Percentiles rank a stretch among this genome's conserved stretches.
Evolutionary conservation across 1,284 basidiomycete species (phyloP).

Genomic region (Apiotrichum sp.): DNA sequence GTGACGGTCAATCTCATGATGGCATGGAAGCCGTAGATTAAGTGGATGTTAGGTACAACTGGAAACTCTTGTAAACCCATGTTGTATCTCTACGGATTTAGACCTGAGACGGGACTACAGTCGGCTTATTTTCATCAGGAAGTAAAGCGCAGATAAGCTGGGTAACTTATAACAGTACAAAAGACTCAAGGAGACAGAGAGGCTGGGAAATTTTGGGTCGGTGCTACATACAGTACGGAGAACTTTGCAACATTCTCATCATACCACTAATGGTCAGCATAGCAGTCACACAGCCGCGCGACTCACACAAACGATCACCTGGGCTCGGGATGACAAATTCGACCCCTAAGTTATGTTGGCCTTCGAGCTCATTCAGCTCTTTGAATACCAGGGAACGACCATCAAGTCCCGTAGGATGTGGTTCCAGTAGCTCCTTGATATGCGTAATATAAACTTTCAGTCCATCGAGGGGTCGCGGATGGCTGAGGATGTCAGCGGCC

Average conservation of each 20-base stretch:
- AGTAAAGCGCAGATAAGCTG: too few relatives aligned
- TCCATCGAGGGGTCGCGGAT: slow-evolving; percentile 27
- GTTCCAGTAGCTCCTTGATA: slow-evolving; percentile 41
- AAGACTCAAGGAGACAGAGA: background rate
- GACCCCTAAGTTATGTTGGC: slow-evolving; percentile 26
- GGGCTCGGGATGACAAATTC: slow-evolving; percentile 29
- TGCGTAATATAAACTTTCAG: slow-evolving; percentile 42
- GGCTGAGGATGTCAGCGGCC: slow-evolving; percentile 7
- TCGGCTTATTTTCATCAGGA: too few relatives aligned
- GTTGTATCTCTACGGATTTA: too few relatives aligned
- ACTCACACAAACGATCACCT: slow-evolving; percentile 42
- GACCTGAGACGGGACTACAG: too few relatives aligned
- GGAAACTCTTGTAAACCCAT: too few relatives aligned
- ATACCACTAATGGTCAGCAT: slow-evolving; percentile 8
- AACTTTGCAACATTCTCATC: background rate
- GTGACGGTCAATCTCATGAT: too few relatives aligned
- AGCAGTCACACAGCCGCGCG: background rate
- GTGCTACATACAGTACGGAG: background rate
- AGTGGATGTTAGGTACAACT: background rate
- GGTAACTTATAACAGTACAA: background rate
- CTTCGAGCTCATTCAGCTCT: slow-evolving; percentile 32
- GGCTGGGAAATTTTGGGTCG: too few relatives aligned
- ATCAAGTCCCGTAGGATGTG: slow-evolving; percentile 33
- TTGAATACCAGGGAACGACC: slow-evolving; percentile 31
- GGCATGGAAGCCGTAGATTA: too few relatives aligned